Percentiles rank a stretch among this genome's conserved stretches.
Conservation (phyloP, 106 monocot species). For the Phalaenopsis equestris region DNA sequence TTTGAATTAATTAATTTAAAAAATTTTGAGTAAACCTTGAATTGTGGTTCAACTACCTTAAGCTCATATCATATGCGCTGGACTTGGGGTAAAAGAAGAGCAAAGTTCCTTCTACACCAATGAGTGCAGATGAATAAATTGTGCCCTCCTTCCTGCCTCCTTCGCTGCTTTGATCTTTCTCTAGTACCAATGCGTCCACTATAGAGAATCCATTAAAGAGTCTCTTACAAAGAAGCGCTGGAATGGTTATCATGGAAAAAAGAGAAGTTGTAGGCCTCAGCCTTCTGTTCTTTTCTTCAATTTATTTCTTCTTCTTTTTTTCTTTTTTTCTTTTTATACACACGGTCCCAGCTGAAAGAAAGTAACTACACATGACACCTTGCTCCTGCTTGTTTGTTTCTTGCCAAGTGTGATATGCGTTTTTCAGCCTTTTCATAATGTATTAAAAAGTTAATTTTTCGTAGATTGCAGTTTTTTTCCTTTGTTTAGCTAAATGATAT, state of each 20-base stretch:
- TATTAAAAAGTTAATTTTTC: too few relatives aligned
- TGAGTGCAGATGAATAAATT: too few relatives aligned
- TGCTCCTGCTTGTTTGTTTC: too few relatives aligned
- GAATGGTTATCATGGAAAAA: neutral
- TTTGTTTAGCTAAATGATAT: too few relatives aligned
- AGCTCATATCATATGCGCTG: too few relatives aligned
- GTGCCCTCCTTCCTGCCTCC: neutral
- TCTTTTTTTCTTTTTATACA: neutral
- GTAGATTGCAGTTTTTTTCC: too few relatives aligned
- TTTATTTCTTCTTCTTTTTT: neutral
- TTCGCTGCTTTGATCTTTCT: neutral
- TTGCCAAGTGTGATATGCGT: neutral
- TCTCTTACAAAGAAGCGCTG: neutral
- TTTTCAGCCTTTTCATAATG: neutral
- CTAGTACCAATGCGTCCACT: neutral
- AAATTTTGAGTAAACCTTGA: too few relatives aligned
- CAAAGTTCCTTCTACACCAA: too few relatives aligned
- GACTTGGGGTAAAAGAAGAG: too few relatives aligned
- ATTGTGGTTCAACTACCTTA: too few relatives aligned
- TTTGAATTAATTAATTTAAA: too few relatives aligned
- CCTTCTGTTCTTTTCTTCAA: neutral
- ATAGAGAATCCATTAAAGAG: neutral
- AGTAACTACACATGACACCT: neutral
- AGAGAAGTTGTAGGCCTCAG: conserved; percentile 4
- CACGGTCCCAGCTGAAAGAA: neutral